Percentiles rank a stretch among this genome's conserved stretches.
These are phyloP conservation scores for Metarhizium robertsii DNA, from an alignment of 2,329 filamentous ascomycete genomes.

Conservation along the genomic window DNA sequence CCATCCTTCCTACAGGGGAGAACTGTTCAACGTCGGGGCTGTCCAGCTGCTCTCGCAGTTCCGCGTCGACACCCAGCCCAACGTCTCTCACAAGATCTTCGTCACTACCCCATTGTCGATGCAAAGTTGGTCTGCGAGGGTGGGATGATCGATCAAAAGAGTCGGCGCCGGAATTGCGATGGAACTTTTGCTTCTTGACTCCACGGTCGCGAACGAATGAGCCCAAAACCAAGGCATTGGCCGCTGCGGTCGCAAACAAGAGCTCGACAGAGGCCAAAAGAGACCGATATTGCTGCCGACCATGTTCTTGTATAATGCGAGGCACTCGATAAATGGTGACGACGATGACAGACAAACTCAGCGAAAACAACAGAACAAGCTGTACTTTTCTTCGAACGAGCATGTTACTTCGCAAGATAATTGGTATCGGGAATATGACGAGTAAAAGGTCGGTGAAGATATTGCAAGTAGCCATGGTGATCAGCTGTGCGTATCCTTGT, in stretches of 20 bases:
- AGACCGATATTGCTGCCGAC: slow-evolving; percentile 78
- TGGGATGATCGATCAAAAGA: slow-evolving; percentile 45
- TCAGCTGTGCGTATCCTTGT: slow-evolving; percentile 74
- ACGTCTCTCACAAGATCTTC: slow-evolving; percentile 78
- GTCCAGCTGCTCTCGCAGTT: slow-evolving; percentile 32
- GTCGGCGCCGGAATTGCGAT: slow-evolving; percentile 50
- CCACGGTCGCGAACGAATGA: slow-evolving; percentile 89
- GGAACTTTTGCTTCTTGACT: slow-evolving; percentile 80
- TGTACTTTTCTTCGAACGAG: slow-evolving; percentile 67
- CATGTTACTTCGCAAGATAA: slow-evolving; percentile 75
- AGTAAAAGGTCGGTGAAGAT: slow-evolving; percentile 83
- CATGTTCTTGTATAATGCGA: slow-evolving; percentile 59
- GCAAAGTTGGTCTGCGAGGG: slow-evolving; percentile 38
- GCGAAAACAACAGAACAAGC: slow-evolving; percentile 70
- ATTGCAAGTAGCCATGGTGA: slow-evolving; percentile 85
- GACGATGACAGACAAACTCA: slow-evolving; percentile 70
- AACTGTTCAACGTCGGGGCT: slow-evolving; percentile 18
- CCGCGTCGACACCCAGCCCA: slow-evolving; percentile 56
- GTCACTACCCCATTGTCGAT: slow-evolving; percentile 76
- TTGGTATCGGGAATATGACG: slow-evolving; percentile 79
- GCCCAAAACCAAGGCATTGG: slow-evolving; percentile 82
- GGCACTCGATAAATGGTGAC: slow-evolving; percentile 78
- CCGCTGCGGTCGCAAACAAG: slow-evolving; percentile 75
- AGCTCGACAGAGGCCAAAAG: slow-evolving; percentile 86
- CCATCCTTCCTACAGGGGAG: slow-evolving; percentile 26